Percentiles rank a stretch among this genome's conserved stretches.
phyloP scores from a whole-genome alignment of 495 filamentous ascomycete species.

The Glonium stellatum region DNA sequence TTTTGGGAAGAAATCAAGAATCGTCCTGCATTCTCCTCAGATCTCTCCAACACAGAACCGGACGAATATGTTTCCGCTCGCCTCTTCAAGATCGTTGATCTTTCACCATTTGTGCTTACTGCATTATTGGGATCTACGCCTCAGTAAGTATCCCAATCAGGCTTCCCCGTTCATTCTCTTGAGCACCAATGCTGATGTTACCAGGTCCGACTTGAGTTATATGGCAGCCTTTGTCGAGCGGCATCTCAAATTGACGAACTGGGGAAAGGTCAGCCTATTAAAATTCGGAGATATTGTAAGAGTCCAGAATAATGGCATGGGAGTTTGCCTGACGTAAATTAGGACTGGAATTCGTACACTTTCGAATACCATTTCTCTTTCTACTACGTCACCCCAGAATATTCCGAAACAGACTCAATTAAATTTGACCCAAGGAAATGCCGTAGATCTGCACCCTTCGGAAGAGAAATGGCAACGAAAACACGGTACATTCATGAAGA shows the following conservation, averaged over 20 bases:
- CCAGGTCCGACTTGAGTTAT: slow-evolving; percentile 3
- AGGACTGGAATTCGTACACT: slow-evolving; percentile 7
- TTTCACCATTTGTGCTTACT: neutral
- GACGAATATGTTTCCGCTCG: neutral
- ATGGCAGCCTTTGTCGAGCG: slow-evolving; percentile 6
- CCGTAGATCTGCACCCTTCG: slow-evolving; percentile 10
- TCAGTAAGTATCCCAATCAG: neutral
- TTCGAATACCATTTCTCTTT: slow-evolving; percentile 13
- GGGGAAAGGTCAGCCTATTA: neutral
- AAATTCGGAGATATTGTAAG: slow-evolving; percentile 2
- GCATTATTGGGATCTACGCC: neutral
- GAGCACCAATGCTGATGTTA: neutral
- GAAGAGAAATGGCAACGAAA: neutral
- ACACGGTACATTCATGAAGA: slow-evolving; percentile 8
- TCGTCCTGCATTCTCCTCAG: neutral
- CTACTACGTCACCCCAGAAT: slow-evolving; percentile 3
- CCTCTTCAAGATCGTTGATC: neutral
- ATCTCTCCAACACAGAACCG: neutral
- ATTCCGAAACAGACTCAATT: neutral
- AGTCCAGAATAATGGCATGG: neutral
- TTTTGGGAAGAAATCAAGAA: neutral
- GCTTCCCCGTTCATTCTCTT: neutral
- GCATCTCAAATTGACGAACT: slow-evolving; percentile 3
- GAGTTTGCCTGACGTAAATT: neutral
- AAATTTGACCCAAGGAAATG: neutral